Percentiles rank a stretch among this genome's conserved stretches.
These are phyloP conservation scores for Leptomonas pyrrhocoris DNA, from an alignment of 208 protist species.

Conservation along the genomic window DNA sequence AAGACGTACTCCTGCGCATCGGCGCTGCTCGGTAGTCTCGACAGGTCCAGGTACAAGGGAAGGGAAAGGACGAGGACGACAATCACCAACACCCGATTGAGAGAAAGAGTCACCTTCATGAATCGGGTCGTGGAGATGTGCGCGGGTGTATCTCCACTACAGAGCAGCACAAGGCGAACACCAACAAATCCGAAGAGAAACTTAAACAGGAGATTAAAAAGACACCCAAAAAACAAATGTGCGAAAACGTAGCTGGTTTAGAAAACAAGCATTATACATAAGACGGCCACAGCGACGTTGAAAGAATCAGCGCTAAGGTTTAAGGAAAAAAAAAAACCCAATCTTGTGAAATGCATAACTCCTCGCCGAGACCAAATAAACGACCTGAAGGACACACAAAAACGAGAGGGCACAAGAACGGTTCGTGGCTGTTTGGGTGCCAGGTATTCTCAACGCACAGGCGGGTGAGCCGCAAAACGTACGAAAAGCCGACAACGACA, in stretches of 20 bases:
- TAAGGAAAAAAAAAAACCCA: no score
- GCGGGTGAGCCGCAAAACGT: no score
- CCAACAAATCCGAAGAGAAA: constrained; percentile 41
- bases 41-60: constrained; percentile 17
- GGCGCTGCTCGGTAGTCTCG: constrained; percentile 20
- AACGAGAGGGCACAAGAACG: no score
- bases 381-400: no score
- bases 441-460: no score
- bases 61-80: constrained; percentile 25
- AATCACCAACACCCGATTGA: constrained; percentile 11
- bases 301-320: no score
- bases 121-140: background rate
- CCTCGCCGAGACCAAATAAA: no score
- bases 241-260: constrained; percentile 37
- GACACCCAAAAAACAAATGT: constrained; percentile 93
- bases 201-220: background rate
- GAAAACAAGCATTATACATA: constrained; percentile 24
- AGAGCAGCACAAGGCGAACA: no score
- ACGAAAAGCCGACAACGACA: no score
- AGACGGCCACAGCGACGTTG: no score
- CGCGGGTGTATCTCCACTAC: background rate
- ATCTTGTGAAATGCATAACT: no score
- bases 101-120: background rate
- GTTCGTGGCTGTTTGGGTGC: no score
- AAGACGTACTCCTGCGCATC: constrained; percentile 34